Conservation (phyloP, 2,329 filamentous ascomycete genomes). For the Beauveria sp. region DNA sequence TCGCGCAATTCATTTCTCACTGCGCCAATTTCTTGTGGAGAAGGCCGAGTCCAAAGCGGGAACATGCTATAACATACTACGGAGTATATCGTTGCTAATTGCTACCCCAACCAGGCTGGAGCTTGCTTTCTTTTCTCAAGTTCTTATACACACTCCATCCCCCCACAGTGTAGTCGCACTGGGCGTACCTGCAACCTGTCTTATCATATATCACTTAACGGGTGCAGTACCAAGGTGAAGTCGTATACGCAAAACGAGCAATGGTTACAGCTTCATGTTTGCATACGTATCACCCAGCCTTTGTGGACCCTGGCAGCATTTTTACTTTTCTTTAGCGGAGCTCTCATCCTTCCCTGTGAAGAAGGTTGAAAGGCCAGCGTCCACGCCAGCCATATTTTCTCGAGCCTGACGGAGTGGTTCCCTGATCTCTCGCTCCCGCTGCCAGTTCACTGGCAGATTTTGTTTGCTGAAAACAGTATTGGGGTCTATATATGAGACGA, state of each 20-base stretch:
- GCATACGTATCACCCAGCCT: too few species aligned
- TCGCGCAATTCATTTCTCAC: neutral
- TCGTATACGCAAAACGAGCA: conserved; percentile 1
- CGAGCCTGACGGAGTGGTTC: neutral
- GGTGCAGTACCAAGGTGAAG: neutral
- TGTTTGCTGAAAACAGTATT: too few species aligned
- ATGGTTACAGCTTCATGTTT: neutral
- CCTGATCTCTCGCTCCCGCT: neutral
- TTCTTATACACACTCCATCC: neutral
- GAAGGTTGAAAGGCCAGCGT: neutral
- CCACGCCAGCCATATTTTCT: neutral
- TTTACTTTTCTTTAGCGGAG: too few species aligned
- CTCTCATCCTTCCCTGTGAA: too few species aligned
- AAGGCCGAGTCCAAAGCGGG: too few species aligned
- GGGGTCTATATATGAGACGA: too few species aligned
- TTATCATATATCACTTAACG: neutral
- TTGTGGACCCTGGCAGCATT: too few species aligned
- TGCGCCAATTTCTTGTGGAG: too few species aligned
- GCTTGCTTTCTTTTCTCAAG: neutral
- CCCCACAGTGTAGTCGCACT: neutral
- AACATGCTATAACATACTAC: neutral
- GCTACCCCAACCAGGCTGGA: neutral
- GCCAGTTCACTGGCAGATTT: too few species aligned
- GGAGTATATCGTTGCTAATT: neutral
- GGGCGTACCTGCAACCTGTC: neutral